Percentiles rank a stretch among this genome's conserved stretches.
phyloP scores from a whole-genome alignment of 768 basidiomycete genomes.

The Suillus discolor region DNA sequence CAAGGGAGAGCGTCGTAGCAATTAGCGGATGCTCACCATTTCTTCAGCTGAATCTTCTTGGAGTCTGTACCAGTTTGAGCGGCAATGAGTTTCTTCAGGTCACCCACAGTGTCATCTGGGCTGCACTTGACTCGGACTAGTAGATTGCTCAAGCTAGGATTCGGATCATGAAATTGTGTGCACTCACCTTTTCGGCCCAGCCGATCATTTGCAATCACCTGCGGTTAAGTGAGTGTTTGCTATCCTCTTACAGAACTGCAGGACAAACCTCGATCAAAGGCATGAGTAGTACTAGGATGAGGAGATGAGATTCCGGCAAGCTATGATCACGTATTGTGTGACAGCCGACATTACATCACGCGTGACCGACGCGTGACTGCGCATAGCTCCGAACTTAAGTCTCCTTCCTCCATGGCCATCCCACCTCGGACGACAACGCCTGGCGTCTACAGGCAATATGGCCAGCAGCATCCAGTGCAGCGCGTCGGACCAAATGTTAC shows the following conservation, averaged over 20 bases:
- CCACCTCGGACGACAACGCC: conserved; percentile 30
- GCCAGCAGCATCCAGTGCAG: conserved; percentile 21
- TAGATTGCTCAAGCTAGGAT: conserved; percentile 15
- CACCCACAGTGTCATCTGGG: conserved; percentile 94
- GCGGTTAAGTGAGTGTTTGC: conserved; percentile 16
- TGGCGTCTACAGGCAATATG: conserved; percentile 28
- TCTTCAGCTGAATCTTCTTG: conserved; percentile 91
- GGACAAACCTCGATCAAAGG: conserved; percentile 54
- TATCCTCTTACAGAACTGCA: not conserved
- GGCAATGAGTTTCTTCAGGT: conserved; percentile 95
- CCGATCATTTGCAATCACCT: conserved; percentile 97
- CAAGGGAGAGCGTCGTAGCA: not conserved
- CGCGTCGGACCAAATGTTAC: conserved; percentile 47
- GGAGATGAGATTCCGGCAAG: not conserved
- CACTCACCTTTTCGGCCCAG: conserved; percentile 85
- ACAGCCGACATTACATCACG: conserved; percentile 10
- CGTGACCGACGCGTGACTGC: conserved; percentile 27
- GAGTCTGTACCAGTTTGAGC: conserved; percentile 92
- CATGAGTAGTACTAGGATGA: conserved; percentile 34
- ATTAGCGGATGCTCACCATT: conserved; percentile 65
- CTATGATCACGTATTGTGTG: not conserved
- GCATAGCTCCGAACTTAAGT: conserved; percentile 17
- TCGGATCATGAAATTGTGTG: not conserved
- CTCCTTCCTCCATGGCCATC: conserved; percentile 26
- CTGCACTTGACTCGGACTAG: conserved; percentile 94